Conservation (phyloP, 352 stramenopile species). For the Saprolegnia diclina region DNA sequence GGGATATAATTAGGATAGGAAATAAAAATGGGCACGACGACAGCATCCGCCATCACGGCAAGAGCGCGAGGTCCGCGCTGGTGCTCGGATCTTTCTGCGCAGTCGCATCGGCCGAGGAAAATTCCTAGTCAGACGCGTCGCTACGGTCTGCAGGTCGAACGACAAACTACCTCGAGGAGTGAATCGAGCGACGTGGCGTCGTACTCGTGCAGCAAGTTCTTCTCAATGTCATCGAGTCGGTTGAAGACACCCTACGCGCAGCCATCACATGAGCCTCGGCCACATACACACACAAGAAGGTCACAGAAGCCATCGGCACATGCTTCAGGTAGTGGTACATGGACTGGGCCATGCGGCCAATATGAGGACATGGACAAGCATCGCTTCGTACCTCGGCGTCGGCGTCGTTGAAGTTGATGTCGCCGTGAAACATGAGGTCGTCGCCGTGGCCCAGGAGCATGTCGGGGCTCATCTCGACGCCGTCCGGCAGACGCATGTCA, state of each 20-base stretch:
- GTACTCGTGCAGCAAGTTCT: slow-evolving; percentile 82
- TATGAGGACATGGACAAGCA: background rate
- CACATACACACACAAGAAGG: slow-evolving; percentile 22
- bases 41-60: background rate
- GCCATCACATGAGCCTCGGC: background rate
- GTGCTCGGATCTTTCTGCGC: background rate
- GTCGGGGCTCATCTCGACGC: slow-evolving; percentile 30
- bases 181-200: slow-evolving; percentile 78
- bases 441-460: slow-evolving; percentile 60
- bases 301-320: slow-evolving; percentile 31
- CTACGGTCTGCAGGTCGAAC: too few relatives aligned
- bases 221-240: slow-evolving; percentile 83
- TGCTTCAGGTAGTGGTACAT: slow-evolving; percentile 15
- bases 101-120: background rate
- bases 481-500: slow-evolving; percentile 3
- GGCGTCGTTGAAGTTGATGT: slow-evolving; percentile 66
- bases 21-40: slow-evolving; percentile 12
- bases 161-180: slow-evolving; percentile 48
- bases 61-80: background rate
- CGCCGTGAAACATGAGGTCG: slow-evolving; percentile 58
- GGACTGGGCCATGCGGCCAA: slow-evolving; percentile 21
- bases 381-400: slow-evolving; percentile 67
- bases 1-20: slow-evolving; percentile 13
- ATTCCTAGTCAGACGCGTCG: background rate
- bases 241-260: slow-evolving; percentile 76